phyloP scores from a whole-genome alignment of 78 protist species.

The Dictyostelium citrinum region DNA sequence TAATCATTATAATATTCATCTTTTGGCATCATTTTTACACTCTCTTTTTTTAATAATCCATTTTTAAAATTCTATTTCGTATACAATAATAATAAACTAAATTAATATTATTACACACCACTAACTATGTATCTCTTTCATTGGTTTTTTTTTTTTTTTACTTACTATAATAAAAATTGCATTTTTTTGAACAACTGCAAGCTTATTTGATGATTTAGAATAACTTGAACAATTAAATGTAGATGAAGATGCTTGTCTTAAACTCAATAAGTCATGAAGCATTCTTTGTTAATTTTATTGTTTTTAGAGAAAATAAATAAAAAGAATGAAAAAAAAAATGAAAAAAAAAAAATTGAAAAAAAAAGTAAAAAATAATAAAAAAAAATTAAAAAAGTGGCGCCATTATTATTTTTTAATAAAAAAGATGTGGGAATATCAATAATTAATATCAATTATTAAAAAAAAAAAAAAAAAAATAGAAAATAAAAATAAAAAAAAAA shows the following conservation, averaged over 20 bases:
- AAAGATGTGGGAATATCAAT: no score
- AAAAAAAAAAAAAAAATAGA: no score
- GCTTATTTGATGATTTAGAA: neutral
- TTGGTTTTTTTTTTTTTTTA: neutral
- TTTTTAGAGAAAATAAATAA: neutral
- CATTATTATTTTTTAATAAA: no score
- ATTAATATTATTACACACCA: no score
- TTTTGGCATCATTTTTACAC: neutral
- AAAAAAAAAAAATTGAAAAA: neutral
- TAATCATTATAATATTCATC: neutral
- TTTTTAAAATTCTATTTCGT: constrained; percentile 3
- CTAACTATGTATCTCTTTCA: no score
- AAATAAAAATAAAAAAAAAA: no score
- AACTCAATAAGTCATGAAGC: neutral
- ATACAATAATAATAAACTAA: no score
- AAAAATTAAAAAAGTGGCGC: neutral
- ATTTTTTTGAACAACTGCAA: neutral
- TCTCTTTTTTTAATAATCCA: constrained; percentile 2
- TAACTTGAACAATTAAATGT: neutral
- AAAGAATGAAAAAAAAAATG: neutral
- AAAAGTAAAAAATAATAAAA: neutral
- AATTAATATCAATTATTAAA: no score
- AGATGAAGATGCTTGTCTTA: neutral
- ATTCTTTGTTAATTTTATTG: neutral
- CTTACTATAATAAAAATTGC: neutral